A percentile compares a stretch with the other conserved stretches of the same genome.
These are phyloP conservation scores for Gracilariopsis chorda DNA, from an alignment of 23 red algal species.

Conservation along the genomic window DNA sequence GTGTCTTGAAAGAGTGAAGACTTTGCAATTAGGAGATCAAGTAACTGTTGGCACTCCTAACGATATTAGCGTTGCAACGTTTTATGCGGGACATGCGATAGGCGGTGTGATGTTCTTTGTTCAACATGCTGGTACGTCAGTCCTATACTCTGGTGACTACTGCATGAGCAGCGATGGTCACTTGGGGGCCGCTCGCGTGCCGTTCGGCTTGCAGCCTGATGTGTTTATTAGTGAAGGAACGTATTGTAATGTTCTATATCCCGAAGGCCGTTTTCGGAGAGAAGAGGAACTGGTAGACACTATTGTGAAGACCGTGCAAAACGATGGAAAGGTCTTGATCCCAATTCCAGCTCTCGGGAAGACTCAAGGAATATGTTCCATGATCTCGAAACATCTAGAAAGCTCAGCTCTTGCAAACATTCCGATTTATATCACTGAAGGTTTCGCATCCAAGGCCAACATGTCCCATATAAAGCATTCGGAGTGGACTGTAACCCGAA, in stretches of 20 bases:
- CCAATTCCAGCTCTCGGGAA: conserved; percentile 75
- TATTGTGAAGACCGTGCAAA: conserved; percentile 9
- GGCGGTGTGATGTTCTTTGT: conserved; percentile 72
- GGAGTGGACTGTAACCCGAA: conserved; percentile 10
- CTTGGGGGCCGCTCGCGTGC: conserved; percentile 8
- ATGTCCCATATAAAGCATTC: neutral
- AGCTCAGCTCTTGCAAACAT: neutral
- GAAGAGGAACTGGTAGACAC: conserved; percentile 39
- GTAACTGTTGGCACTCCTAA: neutral
- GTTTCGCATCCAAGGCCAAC: conserved; percentile 47
- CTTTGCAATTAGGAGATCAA: neutral
- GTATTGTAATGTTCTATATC: conserved; percentile 39
- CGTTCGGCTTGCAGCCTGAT: conserved; percentile 46
- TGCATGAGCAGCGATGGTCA: conserved; percentile 20
- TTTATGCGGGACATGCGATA: conserved; percentile 71
- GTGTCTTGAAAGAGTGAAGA: neutral
- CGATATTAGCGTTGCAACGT: conserved; percentile 32
- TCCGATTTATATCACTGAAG: conserved; percentile 40
- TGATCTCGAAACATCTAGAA: conserved; percentile 25
- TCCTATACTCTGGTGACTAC: conserved; percentile 90
- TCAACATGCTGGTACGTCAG: neutral
- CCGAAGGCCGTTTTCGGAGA: neutral
- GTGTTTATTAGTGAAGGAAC: conserved; percentile 80
- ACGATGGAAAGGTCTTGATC: conserved; percentile 82
- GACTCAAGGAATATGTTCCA: conserved; percentile 49